Evolutionary conservation across 2,329 filamentous ascomycete species (phyloP), one percentile per base, ranked within the genome.

Genomic region (Corynespora cassiicola): DNA sequence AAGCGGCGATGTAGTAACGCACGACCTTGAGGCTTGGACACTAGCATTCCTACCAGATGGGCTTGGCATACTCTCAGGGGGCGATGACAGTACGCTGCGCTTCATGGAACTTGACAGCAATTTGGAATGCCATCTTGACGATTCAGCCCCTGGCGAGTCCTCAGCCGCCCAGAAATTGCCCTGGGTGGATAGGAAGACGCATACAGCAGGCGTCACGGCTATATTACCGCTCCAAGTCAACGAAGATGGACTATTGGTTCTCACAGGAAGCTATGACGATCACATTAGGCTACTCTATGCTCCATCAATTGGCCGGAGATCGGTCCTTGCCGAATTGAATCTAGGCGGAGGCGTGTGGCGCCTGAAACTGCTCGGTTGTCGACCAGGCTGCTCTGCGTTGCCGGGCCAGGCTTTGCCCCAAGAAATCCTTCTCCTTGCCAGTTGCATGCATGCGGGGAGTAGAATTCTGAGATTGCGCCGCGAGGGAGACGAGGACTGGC

Each of bases 231-330:
- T 95, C 2, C 72, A 77, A 7, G 71, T 72, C 3, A 42, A 53
- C 27, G 45, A 40, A 16, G 74, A 75, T 1, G 42, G 47, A 7
- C 74, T 76, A 4, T 59, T 94, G 4, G 67, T 95, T 2, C 58
- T 96, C 3, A 96, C 91, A 0, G 94, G 94, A 4, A 95, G 89
- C 61, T 99, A 97, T 60, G 94, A 97, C 56, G 91, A 97, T 55
- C 75, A 78, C 45, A 74, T 97, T 12, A 81, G 92, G 9, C 74
- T 96, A 2, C 78, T 87, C 31, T 65, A 76, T 1, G 70, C 50
- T 63, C 58, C 66, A 4, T 18, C 40, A 2, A 30, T 56, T 8
- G 65, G 72, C 11, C 69, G 73, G 4, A 73, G 70, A 29, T 74
- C 74, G 20, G 69, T 85, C 3, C 76, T 90, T 5, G 77, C 81